Evolutionary conservation across 2,329 filamentous ascomycete species (phyloP), one percentile per base, ranked within the genome.

Genomic region (Cytospora paraplurivora): DNA sequence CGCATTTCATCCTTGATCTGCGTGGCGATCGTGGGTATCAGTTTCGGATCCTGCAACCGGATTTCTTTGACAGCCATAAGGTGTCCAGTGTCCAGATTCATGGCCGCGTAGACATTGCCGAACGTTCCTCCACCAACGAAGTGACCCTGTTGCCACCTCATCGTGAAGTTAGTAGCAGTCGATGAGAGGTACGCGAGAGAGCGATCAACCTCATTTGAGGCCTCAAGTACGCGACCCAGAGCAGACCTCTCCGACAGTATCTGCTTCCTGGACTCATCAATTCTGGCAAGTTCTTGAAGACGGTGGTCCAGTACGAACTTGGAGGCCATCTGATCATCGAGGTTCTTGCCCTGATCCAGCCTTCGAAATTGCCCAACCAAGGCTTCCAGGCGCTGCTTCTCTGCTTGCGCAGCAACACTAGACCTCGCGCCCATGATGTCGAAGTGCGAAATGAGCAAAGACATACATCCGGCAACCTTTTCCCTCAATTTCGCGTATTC

Each of bases 41-140:
- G 83, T 75, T 97, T 95, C 41, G 95, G 95, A 74, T 99, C 95
- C 77, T 98, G 95, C 34, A 99, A 83, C 66, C 95, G 89, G 69
- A 99, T 99, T 77, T 99, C 95, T 78, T 99, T 99, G 69, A 99
- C 95, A 3, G 95, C 95, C 94, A 99, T 98, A 66, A 98, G 79
- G 72, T 96, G 93, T 63, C 94, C 94, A 33, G 92, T 94, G 77
- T 99, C 96, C 59, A 99, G 82, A 73, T 99, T 97, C 85, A 98
- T 96, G 38, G 93, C 95, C 38, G 93, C 93, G 72, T 99, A 99
- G 12, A 99, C 95, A 59, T 93, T 97, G 67, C 95, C 95, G 76
- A 99, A 99, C 0, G 94, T 97, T 69, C 95, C 95, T 59, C 95
- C 94, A 57, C 95, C 95, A 51, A 99, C 92, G 73, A 96, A 99